These are phyloP conservation scores for Hymenoscyphus fraxineus DNA, from an alignment of 2,329 filamentous ascomycete genomes.

Conservation along the genomic window DNA sequence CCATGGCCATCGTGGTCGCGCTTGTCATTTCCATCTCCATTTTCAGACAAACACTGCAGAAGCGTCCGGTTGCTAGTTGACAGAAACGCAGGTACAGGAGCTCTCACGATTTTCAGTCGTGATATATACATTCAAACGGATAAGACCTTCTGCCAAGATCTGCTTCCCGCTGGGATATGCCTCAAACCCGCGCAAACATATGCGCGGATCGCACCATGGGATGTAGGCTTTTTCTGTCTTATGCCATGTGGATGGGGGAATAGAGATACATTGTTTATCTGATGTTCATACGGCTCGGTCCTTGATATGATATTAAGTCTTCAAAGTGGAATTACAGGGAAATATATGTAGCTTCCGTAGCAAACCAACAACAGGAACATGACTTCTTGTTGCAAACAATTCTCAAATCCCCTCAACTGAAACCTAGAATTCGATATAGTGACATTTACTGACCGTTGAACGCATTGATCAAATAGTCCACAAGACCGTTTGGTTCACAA, in stretches of 20 bases:
- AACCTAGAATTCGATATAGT: too few relatives aligned
- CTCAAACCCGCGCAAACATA: slow-evolving; percentile 15
- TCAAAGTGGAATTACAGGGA: too few relatives aligned
- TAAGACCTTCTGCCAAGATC: neutral
- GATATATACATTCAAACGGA: neutral
- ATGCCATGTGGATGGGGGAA: neutral
- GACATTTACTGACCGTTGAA: neutral
- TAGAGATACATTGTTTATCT: neutral
- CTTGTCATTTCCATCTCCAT: neutral
- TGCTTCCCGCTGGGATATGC: neutral
- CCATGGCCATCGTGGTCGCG: neutral
- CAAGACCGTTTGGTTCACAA: neutral
- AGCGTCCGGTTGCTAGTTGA: neutral
- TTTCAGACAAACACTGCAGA: neutral
- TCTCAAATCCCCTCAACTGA: too few relatives aligned
- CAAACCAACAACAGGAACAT: too few relatives aligned
- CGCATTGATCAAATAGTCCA: neutral
- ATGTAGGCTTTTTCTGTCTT: neutral
- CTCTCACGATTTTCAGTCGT: neutral
- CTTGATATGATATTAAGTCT: too few relatives aligned
- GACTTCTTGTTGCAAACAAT: too few relatives aligned
- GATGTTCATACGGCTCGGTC: neutral
- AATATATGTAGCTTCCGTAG: too few relatives aligned
- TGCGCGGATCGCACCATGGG: neutral
- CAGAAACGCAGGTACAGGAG: too few relatives aligned